Evolutionary conservation across 2,329 filamentous ascomycete genomes (phyloP), one percentile per base, ranked within the genome.

Genomic region (Arthrobotrys megalospora): DNA sequence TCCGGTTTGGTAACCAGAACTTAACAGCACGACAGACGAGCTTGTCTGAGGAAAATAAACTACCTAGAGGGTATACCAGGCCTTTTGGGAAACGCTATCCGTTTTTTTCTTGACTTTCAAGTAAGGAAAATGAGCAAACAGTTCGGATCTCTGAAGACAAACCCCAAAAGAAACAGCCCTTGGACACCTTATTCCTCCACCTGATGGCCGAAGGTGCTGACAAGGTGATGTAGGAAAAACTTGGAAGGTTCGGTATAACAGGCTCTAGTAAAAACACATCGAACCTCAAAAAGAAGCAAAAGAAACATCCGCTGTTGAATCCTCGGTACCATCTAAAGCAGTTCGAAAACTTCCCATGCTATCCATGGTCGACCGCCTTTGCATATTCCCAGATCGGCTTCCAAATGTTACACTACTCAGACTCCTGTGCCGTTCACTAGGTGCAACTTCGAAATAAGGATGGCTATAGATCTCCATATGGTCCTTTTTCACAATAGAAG

Each of bases 391-490:
- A 5, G 66, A 45, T 38, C 60, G 47, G 16, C n/a, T 71, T 38
- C 41, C 66, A 45, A 62, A 50, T n/a, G 36, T 70, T 19, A 71
- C n/a, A 52, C 58, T 70, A 34, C 73, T 77, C 16, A 77, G 28
- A 53, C 73, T 77, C 12, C 24, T 58, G 38, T 77, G 73, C 28
- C 66, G 36, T 41, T 77, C 73, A 16, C 5, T 21, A 0, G 73
- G 73, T 19, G 66, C 73, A 41, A 77, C 73, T 32, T 70, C 73
- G 34, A 77, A 77, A n/a, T 77, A 77, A 45, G 73, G 73, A 43
- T 77, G 73, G 12, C 41, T 71, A 48, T 71, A 77, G 1, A 77
- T 77, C 12, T 71, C 66, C 50, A 77, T 60, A 32, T 77, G 73
- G 19, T 77, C 73, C 14, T 71, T 70, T 38, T 52, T 65, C 6